phyloP scores from a whole-genome alignment of 2,329 filamentous ascomycete genomes.

The Dendrostoma leiphaemia region DNA sequence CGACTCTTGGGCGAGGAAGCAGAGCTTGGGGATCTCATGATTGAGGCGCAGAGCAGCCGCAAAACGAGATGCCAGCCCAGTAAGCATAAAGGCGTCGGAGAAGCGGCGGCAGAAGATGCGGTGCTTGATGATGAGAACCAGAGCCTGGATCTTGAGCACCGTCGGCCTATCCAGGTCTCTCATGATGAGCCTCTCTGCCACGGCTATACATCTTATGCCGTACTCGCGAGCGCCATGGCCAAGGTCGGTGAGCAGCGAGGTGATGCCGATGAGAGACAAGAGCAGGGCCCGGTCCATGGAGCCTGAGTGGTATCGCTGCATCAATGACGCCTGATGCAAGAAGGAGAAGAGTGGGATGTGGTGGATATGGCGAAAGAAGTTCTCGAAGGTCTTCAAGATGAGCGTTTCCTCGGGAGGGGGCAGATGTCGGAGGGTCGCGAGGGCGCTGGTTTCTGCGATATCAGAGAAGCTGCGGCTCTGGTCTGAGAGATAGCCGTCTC shows the following conservation, averaged over 20 bases:
- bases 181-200: slow-evolving; percentile 52
- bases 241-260: slow-evolving; percentile 53
- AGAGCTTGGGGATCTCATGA: slow-evolving; percentile 44
- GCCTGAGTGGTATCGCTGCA: slow-evolving; percentile 57
- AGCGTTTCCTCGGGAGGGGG: slow-evolving; percentile 42
- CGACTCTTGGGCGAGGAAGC: slow-evolving; percentile 42
- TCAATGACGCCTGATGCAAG: slow-evolving; percentile 56
- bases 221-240: slow-evolving; percentile 51
- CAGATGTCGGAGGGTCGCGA: slow-evolving; percentile 21
- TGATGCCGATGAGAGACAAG: slow-evolving; percentile 54
- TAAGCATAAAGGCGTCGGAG: slow-evolving; percentile 47
- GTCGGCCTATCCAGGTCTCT: slow-evolving; percentile 54
- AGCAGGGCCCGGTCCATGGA: slow-evolving; percentile 54
- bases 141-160: slow-evolving; percentile 51
- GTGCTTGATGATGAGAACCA: slow-evolving; percentile 46
- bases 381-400: slow-evolving; percentile 52
- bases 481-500: slow-evolving; percentile 30
- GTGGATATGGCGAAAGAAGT: slow-evolving; percentile 58
- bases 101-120: slow-evolving; percentile 44
- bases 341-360: slow-evolving; percentile 60
- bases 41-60: slow-evolving; percentile 49
- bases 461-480: slow-evolving; percentile 29
- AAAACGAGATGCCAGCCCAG: slow-evolving; percentile 43
- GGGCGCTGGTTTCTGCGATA: slow-evolving; percentile 20
- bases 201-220: slow-evolving; percentile 52